phyloP scores from a whole-genome alignment of 208 protist species.

The Tritrichomonas musculus region DNA sequence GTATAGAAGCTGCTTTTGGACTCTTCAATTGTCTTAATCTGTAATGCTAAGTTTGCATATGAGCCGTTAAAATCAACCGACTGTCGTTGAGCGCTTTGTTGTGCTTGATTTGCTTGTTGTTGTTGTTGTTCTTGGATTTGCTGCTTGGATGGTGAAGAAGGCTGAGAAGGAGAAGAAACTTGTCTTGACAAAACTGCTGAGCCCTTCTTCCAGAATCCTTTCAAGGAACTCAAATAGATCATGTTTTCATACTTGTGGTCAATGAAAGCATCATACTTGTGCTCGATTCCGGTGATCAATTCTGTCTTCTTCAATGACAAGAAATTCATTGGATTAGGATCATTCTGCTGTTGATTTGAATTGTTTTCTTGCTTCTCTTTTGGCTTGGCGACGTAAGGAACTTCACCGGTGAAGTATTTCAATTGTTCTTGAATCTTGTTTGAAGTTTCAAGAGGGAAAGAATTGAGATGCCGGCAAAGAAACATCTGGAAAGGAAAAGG shows the following conservation, averaged over 20 bases:
- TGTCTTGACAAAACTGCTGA: no score
- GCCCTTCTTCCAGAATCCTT: not conserved
- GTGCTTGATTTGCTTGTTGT: no score
- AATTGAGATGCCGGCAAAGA: not conserved
- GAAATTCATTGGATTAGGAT: not conserved
- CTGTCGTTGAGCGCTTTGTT: no score
- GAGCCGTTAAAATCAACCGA: no score
- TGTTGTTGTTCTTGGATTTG: no score
- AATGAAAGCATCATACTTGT: not conserved
- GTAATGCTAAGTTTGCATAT: no score
- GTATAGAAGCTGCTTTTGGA: not conserved
- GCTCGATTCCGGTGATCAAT: not conserved
- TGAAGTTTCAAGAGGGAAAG: not conserved
- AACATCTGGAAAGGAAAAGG: not conserved
- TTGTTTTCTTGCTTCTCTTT: not conserved
- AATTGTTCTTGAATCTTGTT: not conserved
- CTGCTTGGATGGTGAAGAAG: no score
- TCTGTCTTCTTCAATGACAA: not conserved
- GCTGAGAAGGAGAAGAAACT: no score
- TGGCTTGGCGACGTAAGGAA: not conserved
- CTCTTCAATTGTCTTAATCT: no score
- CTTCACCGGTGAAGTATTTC: not conserved
- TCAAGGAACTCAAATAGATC: not conserved
- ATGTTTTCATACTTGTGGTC: not conserved
- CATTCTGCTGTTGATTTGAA: not conserved